Evolutionary conservation across 768 basidiomycete species (phyloP).

Genomic region (Hygrophorus pudorinus): DNA sequence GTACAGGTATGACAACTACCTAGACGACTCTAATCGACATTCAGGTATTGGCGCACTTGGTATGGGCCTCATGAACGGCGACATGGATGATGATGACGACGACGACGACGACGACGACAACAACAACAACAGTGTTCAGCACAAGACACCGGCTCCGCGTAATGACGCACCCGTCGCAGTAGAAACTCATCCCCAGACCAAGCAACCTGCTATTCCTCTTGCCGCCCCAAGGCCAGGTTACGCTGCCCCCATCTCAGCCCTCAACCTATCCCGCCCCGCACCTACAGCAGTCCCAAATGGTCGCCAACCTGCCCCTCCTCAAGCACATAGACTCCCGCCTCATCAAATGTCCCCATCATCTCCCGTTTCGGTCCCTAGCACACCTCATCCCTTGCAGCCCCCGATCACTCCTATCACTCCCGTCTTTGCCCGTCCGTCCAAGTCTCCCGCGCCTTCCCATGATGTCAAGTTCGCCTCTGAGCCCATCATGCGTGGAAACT

Average conservation of each 20-base stretch:
- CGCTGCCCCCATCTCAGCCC: conserved; percentile 55
- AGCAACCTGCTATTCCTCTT: conserved; percentile 28
- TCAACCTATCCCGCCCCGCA: conserved; percentile 45
- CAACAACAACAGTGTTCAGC: conserved; percentile 10
- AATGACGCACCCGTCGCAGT: conserved; percentile 7
- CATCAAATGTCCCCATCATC: conserved; percentile 8
- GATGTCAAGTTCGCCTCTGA: conserved; percentile 23
- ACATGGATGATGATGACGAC: conserved; percentile 34
- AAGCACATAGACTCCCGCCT: conserved; percentile 6
- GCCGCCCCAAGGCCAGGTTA: conserved; percentile 70
- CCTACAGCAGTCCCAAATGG: conserved; percentile 28
- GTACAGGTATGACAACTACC: conserved; percentile 55
- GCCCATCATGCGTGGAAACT: conserved; percentile 57
- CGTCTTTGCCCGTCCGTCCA: conserved; percentile 59
- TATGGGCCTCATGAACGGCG: conserved; percentile 34
- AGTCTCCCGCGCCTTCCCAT: conserved; percentile 18
- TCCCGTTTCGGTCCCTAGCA: conserved; percentile 29
- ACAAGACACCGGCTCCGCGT: conserved; percentile 11
- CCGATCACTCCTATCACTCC: conserved; percentile 74
- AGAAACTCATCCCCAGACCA: conserved; percentile 16
- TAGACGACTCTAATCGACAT: conserved; percentile 27
- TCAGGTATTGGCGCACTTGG: conserved; percentile 48
- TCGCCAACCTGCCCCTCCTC: conserved; percentile 12
- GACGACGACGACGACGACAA: conserved; percentile 27
- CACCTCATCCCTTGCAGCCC: conserved; percentile 67